These are phyloP conservation scores for Gonapodya sp. DNA, from an alignment of 192 early-diverging fungal genomes.

Conservation along the genomic window DNA sequence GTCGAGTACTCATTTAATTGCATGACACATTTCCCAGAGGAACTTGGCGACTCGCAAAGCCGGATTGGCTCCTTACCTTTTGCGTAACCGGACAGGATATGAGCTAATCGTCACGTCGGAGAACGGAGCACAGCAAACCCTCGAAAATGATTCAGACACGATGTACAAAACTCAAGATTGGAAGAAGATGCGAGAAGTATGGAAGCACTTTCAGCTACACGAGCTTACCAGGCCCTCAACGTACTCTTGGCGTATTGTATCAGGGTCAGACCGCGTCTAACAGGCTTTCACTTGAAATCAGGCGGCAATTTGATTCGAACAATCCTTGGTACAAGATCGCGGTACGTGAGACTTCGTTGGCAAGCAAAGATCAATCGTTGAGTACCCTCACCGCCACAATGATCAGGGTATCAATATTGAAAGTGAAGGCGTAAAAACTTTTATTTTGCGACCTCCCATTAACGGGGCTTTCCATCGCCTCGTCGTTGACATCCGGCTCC, in stretches of 20 bases:
- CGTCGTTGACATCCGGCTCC: constrained; percentile 76
- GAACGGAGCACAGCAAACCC: constrained; percentile 12
- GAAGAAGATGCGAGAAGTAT: constrained; percentile 79
- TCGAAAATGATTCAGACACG: background rate
- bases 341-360: background rate
- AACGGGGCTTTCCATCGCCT: constrained; percentile 70
- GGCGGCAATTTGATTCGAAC: background rate
- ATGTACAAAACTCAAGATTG: constrained; percentile 76
- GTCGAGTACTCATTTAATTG: background rate
- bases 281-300: background rate
- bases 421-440: constrained; percentile 70
- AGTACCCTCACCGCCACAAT: background rate
- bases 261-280: background rate
- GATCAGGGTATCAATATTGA: constrained; percentile 71
- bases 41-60: constrained; percentile 18
- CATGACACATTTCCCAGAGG: constrained; percentile 1
- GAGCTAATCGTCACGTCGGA: constrained; percentile 82
- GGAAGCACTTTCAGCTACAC: background rate
- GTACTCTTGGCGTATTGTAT: background rate
- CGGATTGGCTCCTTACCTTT: constrained; percentile 63
- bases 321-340: background rate
- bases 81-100: constrained; percentile 88
- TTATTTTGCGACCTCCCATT: constrained; percentile 70
- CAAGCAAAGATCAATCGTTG: background rate
- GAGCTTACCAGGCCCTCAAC: background rate